Conservation (phyloP, 208 protist genomes). For the Acanthamoeba lenticulata region DNA sequence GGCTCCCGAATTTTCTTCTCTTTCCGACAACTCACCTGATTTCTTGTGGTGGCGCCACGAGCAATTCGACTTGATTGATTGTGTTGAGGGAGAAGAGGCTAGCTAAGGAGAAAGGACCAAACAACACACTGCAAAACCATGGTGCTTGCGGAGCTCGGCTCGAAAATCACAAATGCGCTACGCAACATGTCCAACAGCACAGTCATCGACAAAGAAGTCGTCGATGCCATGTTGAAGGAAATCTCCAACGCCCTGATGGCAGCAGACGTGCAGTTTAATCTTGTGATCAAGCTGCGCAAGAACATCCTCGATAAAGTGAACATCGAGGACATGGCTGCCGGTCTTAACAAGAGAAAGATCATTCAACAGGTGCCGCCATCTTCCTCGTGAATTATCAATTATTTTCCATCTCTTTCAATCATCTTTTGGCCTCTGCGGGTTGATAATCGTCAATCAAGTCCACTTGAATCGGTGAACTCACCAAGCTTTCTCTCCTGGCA, state of each 20-base stretch:
- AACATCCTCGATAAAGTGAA: conserved; percentile 94
- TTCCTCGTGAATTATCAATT: no score
- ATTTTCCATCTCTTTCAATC: no score
- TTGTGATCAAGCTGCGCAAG: conserved; percentile 94
- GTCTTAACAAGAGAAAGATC: conserved; percentile 96
- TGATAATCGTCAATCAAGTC: neutral
- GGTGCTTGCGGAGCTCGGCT: conserved; percentile 94
- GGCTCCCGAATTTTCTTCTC: neutral
- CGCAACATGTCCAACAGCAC: conserved; percentile 66
- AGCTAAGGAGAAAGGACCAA: neutral
- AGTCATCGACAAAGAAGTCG: conserved; percentile 83
- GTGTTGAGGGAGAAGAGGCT: no score
- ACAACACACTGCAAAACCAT: conserved; percentile 81
- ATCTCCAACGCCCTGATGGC: conserved; percentile 95
- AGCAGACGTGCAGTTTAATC: conserved; percentile 97
- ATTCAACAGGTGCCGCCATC: conserved; percentile 88
- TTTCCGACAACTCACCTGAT: neutral
- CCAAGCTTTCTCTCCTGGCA: neutral
- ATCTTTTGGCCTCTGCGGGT: neutral
- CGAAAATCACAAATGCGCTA: conserved; percentile 81
- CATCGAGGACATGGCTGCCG: conserved; percentile 93
- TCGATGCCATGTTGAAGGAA: conserved; percentile 96
- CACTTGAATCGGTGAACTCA: no score
- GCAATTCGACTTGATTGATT: no score
- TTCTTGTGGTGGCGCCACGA: neutral